Evolutionary conservation across 371 early-diverging fungal species (phyloP), one percentile per base, ranked within the genome.

Genomic region (Lichtheimia ramosa): DNA sequence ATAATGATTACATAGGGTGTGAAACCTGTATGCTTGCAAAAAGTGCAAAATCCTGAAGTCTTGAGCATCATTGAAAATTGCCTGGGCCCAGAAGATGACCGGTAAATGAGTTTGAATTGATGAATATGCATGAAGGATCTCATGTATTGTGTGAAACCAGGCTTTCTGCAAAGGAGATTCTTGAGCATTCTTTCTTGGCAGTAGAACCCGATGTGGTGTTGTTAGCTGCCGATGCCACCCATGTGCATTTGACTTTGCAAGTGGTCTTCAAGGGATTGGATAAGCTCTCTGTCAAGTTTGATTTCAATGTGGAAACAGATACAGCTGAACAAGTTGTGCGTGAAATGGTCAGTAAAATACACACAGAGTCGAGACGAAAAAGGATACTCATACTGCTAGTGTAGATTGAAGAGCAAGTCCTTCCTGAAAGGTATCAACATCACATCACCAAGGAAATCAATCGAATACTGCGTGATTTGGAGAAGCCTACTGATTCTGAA

Each of bases 261-360:
- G 89, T 93, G 13, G 89, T 92, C 13, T 93, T 93, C 70, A 89
- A 87, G 68, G 92, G 92, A 20, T 87, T 86, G 78, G 93, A 92
- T 66, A 85, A 84, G 57, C 72, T 89, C 3, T 90, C 93, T 13
- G 91, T 96, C 41, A 93, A 92, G 69, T 96, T 96, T 75, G 90
- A 90, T 60, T 96, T 92, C 71, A 90, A 95, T 68, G 83, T 86
- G 4, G 88, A 92, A 43, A 88, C 85, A 0, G 97, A 96, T 59
- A 95, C 96, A 5, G 93, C 95, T 2, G 95, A 94, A 59, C 90
- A 90, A 59, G 94, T 96, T 41, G 92, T 94, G 3, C 87, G 86
- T n/a, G 97, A 96, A 66, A 95, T 96, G 94, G 88, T 63, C 43
- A 68, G 57, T 48, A 16, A 5, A 7, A 12, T 23, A 34, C 10